Evolutionary conservation across 1,284 basidiomycete species (phyloP), one percentile per base, ranked within the genome.

Genomic region (Boletellus deceptivus): DNA sequence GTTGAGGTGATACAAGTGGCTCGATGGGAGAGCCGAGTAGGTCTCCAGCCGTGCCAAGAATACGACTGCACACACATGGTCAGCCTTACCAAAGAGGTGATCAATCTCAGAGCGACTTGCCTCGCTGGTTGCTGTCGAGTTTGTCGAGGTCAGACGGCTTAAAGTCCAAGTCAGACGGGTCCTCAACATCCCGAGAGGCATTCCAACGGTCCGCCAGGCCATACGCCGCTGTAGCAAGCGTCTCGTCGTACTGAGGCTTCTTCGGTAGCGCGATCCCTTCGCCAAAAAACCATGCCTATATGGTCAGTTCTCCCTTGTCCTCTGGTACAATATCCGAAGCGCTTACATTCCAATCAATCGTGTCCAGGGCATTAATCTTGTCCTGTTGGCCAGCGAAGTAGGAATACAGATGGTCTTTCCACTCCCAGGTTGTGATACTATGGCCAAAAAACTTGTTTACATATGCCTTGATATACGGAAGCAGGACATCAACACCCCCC

Each of bases 361-460:
- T 77, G 59, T 91, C 77, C 35, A 98, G 77, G 27, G 81, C 79
- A 53, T 83, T 78, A 49, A 88, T 71, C 62, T 90, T 85, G 57
- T 86, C 81, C 13, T 76, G 67, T 63, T 86, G 72, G 55, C 76
- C 73, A 59, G 75, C 72, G 70, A 84, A 98, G 68, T 88, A 97
- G n/a, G 70, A 69, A 59, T 89, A 94, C 20, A 99, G 73, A 65
- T 98, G 94, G 7, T 77, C 72, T 61, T 89, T 88, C 93, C 94
- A 99, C 60, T 96, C 82, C 27, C 83, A 75, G 0, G 94, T 97
- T 9, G 87, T 89, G 65, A 98, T 92, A 54, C 91, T 90, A 60
- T 85, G 84, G n/a, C 93, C 89, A 56, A 80, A 82, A 68, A 85
- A 92, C 0, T 84, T 85, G 50, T 79, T 77, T 51, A 95, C 88